Evolutionary conservation across 2,329 filamentous ascomycete species (phyloP).

Genomic region (Myriangium duriaei): DNA sequence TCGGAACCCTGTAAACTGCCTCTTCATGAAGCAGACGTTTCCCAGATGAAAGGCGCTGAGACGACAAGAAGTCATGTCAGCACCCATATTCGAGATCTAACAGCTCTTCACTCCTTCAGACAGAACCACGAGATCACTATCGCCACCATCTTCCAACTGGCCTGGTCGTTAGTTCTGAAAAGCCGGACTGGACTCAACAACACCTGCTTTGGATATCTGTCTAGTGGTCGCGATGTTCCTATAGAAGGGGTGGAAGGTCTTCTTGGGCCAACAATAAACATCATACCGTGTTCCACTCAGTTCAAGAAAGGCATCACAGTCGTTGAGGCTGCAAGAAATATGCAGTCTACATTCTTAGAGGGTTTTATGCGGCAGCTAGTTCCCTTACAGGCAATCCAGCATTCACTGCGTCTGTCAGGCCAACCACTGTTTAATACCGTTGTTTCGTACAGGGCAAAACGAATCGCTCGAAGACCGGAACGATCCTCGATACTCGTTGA

Average conservation of each 20-base stretch:
- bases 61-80: not conserved
- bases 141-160: conserved; percentile 1
- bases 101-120: not conserved
- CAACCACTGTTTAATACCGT: not conserved
- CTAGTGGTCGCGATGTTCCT: not conserved
- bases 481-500: not conserved
- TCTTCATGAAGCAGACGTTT: not conserved
- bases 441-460: not conserved
- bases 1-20: not conserved
- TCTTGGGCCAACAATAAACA: not conserved
- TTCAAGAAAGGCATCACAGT: not conserved
- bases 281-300: not conserved
- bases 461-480: not conserved
- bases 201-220: not conserved
- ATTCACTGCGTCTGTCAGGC: not conserved
- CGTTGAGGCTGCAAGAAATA: not conserved
- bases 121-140: not conserved
- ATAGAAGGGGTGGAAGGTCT: not conserved
- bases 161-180: conserved; percentile 1
- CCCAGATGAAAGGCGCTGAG: not conserved
- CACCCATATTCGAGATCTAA: not conserved
- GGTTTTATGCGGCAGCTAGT: not conserved
- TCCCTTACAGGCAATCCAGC: not conserved
- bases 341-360: not conserved
- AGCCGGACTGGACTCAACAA: conserved; percentile 1